phyloP scores from a whole-genome alignment of 2,329 filamentous ascomycete genomes.

The Penicillium sp. region DNA sequence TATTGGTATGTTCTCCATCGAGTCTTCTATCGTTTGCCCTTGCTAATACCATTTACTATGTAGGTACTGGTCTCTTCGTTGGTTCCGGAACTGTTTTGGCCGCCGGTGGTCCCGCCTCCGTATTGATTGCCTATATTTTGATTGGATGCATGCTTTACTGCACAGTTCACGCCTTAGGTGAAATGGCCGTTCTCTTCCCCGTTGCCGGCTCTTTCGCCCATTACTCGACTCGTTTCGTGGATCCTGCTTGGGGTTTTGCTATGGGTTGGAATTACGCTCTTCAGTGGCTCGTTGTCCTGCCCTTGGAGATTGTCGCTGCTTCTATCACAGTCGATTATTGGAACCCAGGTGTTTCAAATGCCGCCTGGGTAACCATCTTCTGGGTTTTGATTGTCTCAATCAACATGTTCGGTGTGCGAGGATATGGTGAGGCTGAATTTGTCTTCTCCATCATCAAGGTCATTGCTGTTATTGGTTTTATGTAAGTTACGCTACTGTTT shows the following conservation, averaged over 20 bases:
- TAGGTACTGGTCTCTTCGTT: slow-evolving; percentile 81
- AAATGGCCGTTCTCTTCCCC: slow-evolving; percentile 86
- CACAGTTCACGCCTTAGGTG: slow-evolving; percentile 86
- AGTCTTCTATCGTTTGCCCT: not conserved
- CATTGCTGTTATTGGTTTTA: slow-evolving; percentile 80
- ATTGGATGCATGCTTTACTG: slow-evolving; percentile 87
- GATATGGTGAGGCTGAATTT: slow-evolving; percentile 88
- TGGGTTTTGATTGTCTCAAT: slow-evolving; percentile 72
- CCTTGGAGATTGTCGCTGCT: slow-evolving; percentile 82
- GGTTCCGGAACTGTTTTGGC: slow-evolving; percentile 71
- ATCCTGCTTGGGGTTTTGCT: slow-evolving; percentile 91
- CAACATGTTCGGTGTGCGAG: slow-evolving; percentile 84
- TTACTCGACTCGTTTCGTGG: slow-evolving; percentile 87
- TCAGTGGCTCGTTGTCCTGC: slow-evolving; percentile 81
- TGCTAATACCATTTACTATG: slow-evolving; percentile 12
- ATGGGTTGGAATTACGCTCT: slow-evolving; percentile 95
- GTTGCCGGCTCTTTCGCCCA: slow-evolving; percentile 89
- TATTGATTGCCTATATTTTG: slow-evolving; percentile 73
- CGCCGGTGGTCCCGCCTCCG: slow-evolving; percentile 71
- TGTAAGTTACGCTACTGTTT: slow-evolving; percentile 53
- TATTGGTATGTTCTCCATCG: slow-evolving; percentile 58
- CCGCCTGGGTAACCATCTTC: slow-evolving; percentile 81
- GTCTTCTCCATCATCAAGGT: slow-evolving; percentile 85
- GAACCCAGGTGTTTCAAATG: slow-evolving; percentile 62
- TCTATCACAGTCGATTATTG: slow-evolving; percentile 82